phyloP scores from a whole-genome alignment of 2,329 filamentous ascomycete species.

The Ilyonectria sp. region DNA sequence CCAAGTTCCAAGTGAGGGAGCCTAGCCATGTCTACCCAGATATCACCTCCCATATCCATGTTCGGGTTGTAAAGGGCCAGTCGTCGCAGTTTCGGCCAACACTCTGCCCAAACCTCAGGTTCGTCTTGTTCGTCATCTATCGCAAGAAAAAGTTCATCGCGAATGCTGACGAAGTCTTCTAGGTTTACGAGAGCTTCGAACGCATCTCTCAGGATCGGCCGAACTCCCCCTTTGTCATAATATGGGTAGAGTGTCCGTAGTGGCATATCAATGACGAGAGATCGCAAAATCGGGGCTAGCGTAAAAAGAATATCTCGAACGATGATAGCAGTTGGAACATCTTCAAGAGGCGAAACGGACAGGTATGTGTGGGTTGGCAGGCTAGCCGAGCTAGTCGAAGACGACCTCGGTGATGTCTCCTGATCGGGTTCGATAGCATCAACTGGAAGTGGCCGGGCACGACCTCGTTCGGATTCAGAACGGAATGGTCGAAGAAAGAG shows the following conservation, averaged over 20 bases:
- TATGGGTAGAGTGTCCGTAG: slow-evolving; percentile 25
- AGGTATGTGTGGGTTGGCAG: no score
- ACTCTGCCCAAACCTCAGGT: slow-evolving; percentile 30
- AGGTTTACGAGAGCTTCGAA: slow-evolving; percentile 42
- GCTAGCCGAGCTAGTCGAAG: not conserved
- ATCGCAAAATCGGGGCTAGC: slow-evolving; percentile 32
- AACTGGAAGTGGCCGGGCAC: not conserved
- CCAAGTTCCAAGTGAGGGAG: slow-evolving; percentile 21
- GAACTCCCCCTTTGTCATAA: slow-evolving; percentile 3
- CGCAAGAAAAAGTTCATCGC: slow-evolving; percentile 37
- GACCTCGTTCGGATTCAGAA: not conserved
- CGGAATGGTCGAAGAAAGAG: not conserved
- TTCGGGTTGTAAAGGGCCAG: slow-evolving; percentile 35
- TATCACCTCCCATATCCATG: accelerated
- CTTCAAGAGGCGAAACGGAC: slow-evolving; percentile 6
- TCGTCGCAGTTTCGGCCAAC: slow-evolving; percentile 42
- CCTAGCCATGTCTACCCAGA: slow-evolving; percentile 18
- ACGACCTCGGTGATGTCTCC: not conserved
- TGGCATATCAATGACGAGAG: slow-evolving; percentile 42
- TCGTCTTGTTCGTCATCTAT: slow-evolving; percentile 2
- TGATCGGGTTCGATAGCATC: not conserved
- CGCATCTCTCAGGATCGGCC: slow-evolving; percentile 24
- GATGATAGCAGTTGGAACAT: slow-evolving; percentile 1
- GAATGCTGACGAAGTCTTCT: slow-evolving; percentile 44
- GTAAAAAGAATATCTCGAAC: slow-evolving; percentile 23